Evolutionary conservation across 2,329 filamentous ascomycete species (phyloP), one percentile per base, ranked within the genome.

Genomic region (Clarireedia homoeocarpa): DNA sequence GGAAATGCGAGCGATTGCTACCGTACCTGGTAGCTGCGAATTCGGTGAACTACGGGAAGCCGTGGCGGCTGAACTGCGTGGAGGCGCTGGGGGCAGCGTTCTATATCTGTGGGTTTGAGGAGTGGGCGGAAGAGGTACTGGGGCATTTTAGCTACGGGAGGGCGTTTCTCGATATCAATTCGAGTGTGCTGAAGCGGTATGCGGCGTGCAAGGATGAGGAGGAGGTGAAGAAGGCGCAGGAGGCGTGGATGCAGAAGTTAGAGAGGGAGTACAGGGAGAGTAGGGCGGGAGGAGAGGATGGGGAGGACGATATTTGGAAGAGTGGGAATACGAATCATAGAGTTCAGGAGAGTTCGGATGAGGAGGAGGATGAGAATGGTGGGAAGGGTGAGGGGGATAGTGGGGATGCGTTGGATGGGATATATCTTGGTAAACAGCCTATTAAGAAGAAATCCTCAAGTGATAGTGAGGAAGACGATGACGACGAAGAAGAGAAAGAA

Each of bases 21-120:
- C 94, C 94, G 0, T 99, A 99, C 71, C 84, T 99, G 6, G 91
- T 99, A 50, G 94, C 94, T 5, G 94, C 94, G 48, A 99, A 99
- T 71, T 87, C 88, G 1, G 94, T 96, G 68, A 99, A 99, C 74
- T 99, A 99, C 73, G 94, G 94, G 59, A 89, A 89, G 67, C 94
- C 94, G 5, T 96, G 91, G 89, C 80, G 91, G 54, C 72, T 99
- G 60, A 99, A 99, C 72, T 99, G 94, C 66, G 94, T 91, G 30
- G 94, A 99, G 75, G 94, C 94, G 4, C 77, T 99, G 48, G 94
- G 91, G 0, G 92, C 94, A 3, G 89, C 89, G 23, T 99, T 95
- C 68, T 89, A 82, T 66, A 99, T 99, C 61, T 97, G 92, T 65
- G 90, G 94, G 4, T 89, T 94, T 66, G 71, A 81, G 6, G 92